phyloP scores from a whole-genome alignment of 345 rosid species.

The Syzygium oleosum region DNA sequence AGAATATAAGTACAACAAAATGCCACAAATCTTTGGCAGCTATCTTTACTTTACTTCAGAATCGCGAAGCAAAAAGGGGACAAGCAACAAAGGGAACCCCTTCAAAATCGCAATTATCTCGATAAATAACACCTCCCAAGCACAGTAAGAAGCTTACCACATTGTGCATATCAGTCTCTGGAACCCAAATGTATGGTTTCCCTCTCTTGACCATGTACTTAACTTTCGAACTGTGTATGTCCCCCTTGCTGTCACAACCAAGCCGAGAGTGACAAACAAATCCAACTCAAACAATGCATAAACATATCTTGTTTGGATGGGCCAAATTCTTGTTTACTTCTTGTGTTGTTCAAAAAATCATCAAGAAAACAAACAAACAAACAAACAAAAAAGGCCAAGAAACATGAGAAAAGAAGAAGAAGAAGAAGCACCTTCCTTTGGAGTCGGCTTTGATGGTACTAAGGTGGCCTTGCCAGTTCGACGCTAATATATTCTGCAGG shows the following conservation, averaged over 20 bases:
- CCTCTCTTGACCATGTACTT: constrained; percentile 67
- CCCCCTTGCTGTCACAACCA: constrained; percentile 34
- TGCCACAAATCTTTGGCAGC: background rate
- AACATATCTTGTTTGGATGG: background rate
- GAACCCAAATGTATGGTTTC: constrained; percentile 77
- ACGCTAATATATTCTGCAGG: constrained; percentile 59
- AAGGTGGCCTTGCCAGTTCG: constrained; percentile 77
- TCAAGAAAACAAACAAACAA: background rate
- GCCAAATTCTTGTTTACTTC: background rate
- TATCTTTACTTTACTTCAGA: background rate
- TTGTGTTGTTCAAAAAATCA: background rate
- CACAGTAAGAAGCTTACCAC: constrained; percentile 35
- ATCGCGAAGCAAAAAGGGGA: background rate
- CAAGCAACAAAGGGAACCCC: background rate
- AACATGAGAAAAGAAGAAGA: background rate
- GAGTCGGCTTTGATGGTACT: constrained; percentile 78
- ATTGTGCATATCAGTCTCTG: constrained; percentile 68
- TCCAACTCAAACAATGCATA: background rate
- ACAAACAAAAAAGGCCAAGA: background rate
- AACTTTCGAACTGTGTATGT: constrained; percentile 65
- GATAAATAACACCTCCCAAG: background rate
- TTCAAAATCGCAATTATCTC: background rate
- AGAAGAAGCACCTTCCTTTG: constrained; percentile 55
- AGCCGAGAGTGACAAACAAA: background rate
- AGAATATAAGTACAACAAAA: background rate